These are phyloP conservation scores for Phaseolus coccineus DNA, from an alignment of 331 rosid genomes.

Conservation along the genomic window DNA sequence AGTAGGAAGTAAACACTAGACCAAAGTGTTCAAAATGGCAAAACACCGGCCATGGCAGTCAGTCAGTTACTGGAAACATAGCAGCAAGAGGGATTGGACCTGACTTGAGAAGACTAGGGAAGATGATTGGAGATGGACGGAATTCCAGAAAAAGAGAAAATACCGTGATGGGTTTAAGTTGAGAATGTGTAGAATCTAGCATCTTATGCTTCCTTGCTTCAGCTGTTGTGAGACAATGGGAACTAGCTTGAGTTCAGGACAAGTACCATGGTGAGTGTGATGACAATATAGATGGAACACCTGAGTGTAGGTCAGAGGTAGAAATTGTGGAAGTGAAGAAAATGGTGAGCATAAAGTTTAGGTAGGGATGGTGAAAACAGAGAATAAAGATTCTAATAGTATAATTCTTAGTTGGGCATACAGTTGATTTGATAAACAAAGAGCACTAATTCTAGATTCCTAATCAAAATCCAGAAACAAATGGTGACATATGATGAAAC, in stretches of 20 bases:
- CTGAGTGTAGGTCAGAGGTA: background rate
- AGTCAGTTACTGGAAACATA: background rate
- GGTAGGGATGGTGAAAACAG: slow-evolving; percentile 3
- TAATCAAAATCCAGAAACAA: background rate
- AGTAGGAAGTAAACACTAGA: background rate
- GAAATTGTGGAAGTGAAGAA: background rate
- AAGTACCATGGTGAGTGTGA: background rate
- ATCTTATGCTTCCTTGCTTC: background rate
- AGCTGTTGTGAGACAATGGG: background rate
- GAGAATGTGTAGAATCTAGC: background rate
- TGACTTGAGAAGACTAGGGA: background rate
- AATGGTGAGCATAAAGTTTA: background rate
- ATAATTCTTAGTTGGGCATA: background rate
- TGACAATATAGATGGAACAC: background rate
- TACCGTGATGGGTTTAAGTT: background rate
- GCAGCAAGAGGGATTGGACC: background rate
- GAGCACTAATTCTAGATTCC: background rate
- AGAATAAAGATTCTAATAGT: background rate
- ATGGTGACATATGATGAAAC: background rate
- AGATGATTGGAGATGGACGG: background rate
- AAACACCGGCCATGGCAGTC: background rate
- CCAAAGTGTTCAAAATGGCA: background rate
- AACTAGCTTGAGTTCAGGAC: background rate
- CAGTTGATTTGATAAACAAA: background rate
- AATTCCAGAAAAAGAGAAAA: background rate